A percentile compares a stretch with the other conserved stretches of the same genome.
These are phyloP conservation scores for Aureobasidium sp. DNA, from an alignment of 2,329 filamentous ascomycete species.

Conservation along the genomic window DNA sequence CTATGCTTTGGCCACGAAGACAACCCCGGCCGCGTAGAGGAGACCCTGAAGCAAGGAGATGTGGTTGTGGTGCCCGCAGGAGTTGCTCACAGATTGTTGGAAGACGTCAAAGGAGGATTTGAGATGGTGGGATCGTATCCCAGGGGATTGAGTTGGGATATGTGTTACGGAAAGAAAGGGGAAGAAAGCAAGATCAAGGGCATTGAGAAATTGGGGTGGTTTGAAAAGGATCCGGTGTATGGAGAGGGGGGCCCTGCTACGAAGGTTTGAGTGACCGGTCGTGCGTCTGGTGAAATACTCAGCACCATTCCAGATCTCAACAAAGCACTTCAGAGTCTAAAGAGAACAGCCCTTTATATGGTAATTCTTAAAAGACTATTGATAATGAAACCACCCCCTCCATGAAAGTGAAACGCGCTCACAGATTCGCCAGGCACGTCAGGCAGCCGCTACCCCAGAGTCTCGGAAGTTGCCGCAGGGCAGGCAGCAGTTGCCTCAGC, in stretches of 20 bases:
- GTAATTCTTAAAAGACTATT: background rate
- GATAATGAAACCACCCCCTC: background rate
- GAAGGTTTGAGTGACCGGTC: constrained; percentile 27
- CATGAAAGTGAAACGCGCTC: background rate
- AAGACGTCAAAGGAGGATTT: constrained; percentile 51
- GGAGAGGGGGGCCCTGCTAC: constrained; percentile 48
- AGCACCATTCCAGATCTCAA: background rate
- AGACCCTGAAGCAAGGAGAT: constrained; percentile 52
- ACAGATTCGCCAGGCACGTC: background rate
- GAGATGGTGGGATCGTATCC: constrained; percentile 64
- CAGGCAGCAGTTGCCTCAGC: background rate
- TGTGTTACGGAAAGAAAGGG: constrained; percentile 59
- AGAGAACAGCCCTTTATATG: no score
- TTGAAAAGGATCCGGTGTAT: constrained; percentile 54
- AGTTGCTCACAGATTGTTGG: constrained; percentile 55
- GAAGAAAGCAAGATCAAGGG: constrained; percentile 48
- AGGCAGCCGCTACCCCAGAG: background rate
- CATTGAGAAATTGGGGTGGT: constrained; percentile 50
- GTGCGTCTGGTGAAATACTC: background rate
- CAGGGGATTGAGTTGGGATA: constrained; percentile 54
- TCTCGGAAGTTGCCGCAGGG: background rate
- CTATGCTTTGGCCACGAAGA: constrained; percentile 61
- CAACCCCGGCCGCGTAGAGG: constrained; percentile 52
- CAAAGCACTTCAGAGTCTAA: no score
- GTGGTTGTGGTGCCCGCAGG: constrained; percentile 60